Evolutionary conservation across 768 basidiomycete genomes (phyloP).

Genomic region (Pluteus cervinus): DNA sequence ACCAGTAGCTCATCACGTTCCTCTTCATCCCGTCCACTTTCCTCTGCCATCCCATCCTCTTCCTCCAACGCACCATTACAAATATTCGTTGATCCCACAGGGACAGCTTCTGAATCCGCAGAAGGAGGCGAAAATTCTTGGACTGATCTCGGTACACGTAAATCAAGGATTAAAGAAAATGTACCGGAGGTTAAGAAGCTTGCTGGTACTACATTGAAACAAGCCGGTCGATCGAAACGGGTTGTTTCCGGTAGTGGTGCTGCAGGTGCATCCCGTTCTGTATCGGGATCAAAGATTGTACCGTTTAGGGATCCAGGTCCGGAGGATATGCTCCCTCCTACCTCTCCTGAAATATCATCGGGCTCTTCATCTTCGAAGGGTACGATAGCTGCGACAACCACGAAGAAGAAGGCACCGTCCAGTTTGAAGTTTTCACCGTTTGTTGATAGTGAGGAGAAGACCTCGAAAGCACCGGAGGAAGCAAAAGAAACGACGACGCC

Average conservation of each 20-base stretch:
- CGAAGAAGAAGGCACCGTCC: slow-evolving; percentile 14
- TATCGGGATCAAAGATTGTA: slow-evolving; percentile 47
- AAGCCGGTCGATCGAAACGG: slow-evolving; percentile 52
- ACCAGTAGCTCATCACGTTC: slow-evolving; percentile 34
- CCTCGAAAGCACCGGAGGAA: slow-evolving; percentile 16
- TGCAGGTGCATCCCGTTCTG: slow-evolving; percentile 17
- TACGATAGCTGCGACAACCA: slow-evolving; percentile 19
- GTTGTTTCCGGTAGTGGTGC: slow-evolving; percentile 33
- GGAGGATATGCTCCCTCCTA: slow-evolving; percentile 38
- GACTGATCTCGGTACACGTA: slow-evolving; percentile 73
- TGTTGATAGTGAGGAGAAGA: slow-evolving; percentile 12
- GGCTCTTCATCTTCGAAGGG: slow-evolving; percentile 14
- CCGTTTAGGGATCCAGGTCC: slow-evolving; percentile 61
- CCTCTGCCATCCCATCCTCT: slow-evolving; percentile 18
- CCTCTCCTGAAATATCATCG: slow-evolving; percentile 25
- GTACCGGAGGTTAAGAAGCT: slow-evolving; percentile 64
- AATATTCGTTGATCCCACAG: slow-evolving; percentile 69
- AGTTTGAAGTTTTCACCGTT: slow-evolving; percentile 14
- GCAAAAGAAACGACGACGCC: slow-evolving; percentile 11
- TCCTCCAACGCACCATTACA: slow-evolving; percentile 54
- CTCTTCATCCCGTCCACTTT: slow-evolving; percentile 21
- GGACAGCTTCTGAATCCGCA: slow-evolving; percentile 38
- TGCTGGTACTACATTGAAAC: slow-evolving; percentile 58
- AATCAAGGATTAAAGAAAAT: slow-evolving; percentile 76
- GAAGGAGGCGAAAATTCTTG: slow-evolving; percentile 44